Conservation (phyloP, 1,284 basidiomycete genomes). For the Ceratobasidium sp. region DNA sequence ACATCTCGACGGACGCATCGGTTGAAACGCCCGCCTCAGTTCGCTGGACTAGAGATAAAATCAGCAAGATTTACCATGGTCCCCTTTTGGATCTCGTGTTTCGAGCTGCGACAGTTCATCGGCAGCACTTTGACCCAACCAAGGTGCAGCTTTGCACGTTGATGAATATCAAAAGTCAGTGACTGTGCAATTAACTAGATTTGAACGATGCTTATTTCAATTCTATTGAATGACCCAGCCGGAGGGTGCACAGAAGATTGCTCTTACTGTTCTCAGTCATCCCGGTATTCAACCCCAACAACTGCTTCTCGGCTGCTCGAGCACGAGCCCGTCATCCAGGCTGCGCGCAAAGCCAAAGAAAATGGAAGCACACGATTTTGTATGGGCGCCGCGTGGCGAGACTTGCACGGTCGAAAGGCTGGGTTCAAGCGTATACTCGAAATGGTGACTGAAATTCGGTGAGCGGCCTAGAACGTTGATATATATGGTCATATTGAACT, state of each 20-base stretch:
- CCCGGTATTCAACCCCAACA: conserved; percentile 86
- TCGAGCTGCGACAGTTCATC: conserved; percentile 81
- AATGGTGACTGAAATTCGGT: conserved; percentile 73
- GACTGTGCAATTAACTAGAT: conserved; percentile 8
- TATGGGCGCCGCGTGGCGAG: conserved; percentile 99
- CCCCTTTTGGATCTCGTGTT: conserved; percentile 88
- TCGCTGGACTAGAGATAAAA: conserved; percentile 71
- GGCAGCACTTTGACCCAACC: conserved; percentile 83
- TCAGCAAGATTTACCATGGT: conserved; percentile 76
- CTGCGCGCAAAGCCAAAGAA: conserved; percentile 89
- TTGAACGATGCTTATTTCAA: conserved; percentile 2
- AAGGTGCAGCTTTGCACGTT: conserved; percentile 96
- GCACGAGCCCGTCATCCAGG: conserved; percentile 89
- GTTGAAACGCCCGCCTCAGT: not conserved
- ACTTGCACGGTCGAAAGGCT: conserved; percentile 89
- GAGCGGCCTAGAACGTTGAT: conserved; percentile 34
- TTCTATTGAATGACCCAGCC: conserved; percentile 57
- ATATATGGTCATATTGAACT: conserved; percentile 26
- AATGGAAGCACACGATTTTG: conserved; percentile 98
- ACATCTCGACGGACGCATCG: not conserved
- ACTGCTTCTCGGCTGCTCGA: conserved; percentile 89
- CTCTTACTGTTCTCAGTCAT: conserved; percentile 98
- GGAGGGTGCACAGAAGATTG: conserved; percentile 98
- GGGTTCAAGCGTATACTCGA: conserved; percentile 91
- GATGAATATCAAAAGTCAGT: conserved; percentile 98